Conservation (phyloP, 2,329 filamentous ascomycete genomes). For the Zymoseptoria tritici region DNA sequence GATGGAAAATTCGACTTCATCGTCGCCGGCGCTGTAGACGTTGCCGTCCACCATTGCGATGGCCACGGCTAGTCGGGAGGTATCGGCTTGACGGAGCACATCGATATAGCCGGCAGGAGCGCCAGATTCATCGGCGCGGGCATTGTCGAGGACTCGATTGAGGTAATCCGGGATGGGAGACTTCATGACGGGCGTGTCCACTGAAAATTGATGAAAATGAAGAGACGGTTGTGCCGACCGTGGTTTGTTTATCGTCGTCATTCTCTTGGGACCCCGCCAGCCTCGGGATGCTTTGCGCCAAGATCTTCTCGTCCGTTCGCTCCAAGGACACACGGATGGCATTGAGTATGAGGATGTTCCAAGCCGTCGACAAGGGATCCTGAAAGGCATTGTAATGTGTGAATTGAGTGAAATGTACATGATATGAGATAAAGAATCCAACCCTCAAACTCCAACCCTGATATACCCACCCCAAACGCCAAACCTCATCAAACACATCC, state of each 20-base stretch:
- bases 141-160: slow-evolving; percentile 15
- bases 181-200: slow-evolving; percentile 9
- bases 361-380: too few species aligned
- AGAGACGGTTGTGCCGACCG: too few species aligned
- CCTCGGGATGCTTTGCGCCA: too few species aligned
- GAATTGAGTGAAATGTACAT: not conserved
- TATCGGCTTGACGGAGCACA: slow-evolving; percentile 33
- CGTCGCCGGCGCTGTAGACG: slow-evolving; percentile 35
- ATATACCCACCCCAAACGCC: not conserved
- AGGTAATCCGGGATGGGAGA: slow-evolving; percentile 22
- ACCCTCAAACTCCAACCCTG: not conserved
- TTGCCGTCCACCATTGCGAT: slow-evolving; percentile 37
- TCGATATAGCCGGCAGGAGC: slow-evolving; percentile 34
- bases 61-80: slow-evolving; percentile 34
- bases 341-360: too few species aligned
- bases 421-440: not conserved
- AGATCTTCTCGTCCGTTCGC: too few species aligned
- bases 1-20: slow-evolving; percentile 36
- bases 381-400: too few species aligned
- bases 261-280: not conserved
- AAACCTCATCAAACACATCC: not conserved
- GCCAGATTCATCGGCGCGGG: slow-evolving; percentile 21
- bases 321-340: too few species aligned
- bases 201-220: too few species aligned
- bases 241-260: not conserved